Base-by-base conservation (phyloP, 768 basidiomycete genomes). In the Terana coerulea region DNA sequence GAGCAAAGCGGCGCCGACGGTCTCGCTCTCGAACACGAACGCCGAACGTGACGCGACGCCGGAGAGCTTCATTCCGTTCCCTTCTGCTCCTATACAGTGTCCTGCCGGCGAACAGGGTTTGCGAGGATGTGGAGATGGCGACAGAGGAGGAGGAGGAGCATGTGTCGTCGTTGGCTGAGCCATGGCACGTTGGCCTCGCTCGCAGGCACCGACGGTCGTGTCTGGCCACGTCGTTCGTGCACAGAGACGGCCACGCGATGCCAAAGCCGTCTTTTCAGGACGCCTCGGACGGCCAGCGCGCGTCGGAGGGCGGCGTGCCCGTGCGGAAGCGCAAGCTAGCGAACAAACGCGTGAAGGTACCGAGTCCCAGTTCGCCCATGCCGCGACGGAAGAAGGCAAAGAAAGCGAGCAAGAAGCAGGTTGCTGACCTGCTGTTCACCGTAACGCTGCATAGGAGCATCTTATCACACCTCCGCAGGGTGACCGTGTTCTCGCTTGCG, bases 381-480 rank as follows among this genome's bases (percentile, higher is more conserved):
- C 45, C 63, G 49, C 43, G 36, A 28, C 47, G 47, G 11, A 39
- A 48, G 30, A 42, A 64, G 58, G 5, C 40, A 9, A 51, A 43
- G 30, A 51, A 46, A 30, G 42, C 31, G 28, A 26, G 31, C 31
- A 49, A 50, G 44, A 49, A 47, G 28, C 69, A 66, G 2, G 59
- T 63, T 1, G 60, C 63, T 15, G 73, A 74, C 43, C 54, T 70
- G 8, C 65, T 64, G 51, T 72, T 72, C 64, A 56, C 72, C 36
- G 68, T 67, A 0, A 61, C 67, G 12, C 50, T 74, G 21, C 71
- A 72, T 50, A 61, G 67, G 37, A 74, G 69, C 47, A 63, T 74
- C 45, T 33, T 60, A 15, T 53, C 58, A 8, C 59, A 56, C 26
- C 56, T 68, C 4, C 58, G 55, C 19, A 49, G 21, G 58, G 55